Percentiles rank a stretch among this genome's conserved stretches.
phyloP scores from a whole-genome alignment of 2,329 filamentous ascomycete genomes.

The Colletotrichum musicola region DNA sequence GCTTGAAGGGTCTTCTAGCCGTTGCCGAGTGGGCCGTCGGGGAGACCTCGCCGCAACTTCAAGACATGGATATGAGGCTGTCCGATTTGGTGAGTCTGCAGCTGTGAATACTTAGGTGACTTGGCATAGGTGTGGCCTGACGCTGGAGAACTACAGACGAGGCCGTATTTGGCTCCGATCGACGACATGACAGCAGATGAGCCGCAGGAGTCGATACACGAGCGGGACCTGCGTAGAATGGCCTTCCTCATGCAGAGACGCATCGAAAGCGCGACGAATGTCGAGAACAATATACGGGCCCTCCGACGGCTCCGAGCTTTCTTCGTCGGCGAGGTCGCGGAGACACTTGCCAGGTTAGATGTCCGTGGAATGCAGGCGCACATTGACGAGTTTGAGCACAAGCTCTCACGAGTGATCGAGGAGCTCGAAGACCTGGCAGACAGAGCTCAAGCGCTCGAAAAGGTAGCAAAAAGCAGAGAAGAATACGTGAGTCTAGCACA shows the following conservation, averaged over 20 bases:
- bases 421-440: constrained; percentile 29
- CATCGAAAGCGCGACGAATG: constrained; percentile 11
- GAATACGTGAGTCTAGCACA: constrained; percentile 22
- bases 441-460: constrained; percentile 22
- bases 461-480: constrained; percentile 29
- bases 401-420: neutral
- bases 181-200: constrained; percentile 6
- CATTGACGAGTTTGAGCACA: constrained; percentile 6
- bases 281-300: constrained; percentile 26
- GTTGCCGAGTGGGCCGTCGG: constrained; percentile 20
- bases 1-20: constrained; percentile 12
- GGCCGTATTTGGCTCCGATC: constrained; percentile 24
- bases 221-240: constrained; percentile 23
- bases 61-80: constrained; percentile 25
- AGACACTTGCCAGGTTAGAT: neutral
- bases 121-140: neutral
- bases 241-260: constrained; percentile 28
- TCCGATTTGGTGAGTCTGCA: constrained; percentile 20
- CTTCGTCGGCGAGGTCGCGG: neutral
- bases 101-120: neutral
- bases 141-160: neutral
- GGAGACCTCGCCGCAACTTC: constrained; percentile 19
- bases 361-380: constrained; percentile 3
- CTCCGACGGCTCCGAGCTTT: constrained; percentile 22
- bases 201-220: constrained; percentile 18